These are phyloP conservation scores for Clavispora santaluciae DNA, from an alignment of 805 yeast genomes.

Conservation along the genomic window DNA sequence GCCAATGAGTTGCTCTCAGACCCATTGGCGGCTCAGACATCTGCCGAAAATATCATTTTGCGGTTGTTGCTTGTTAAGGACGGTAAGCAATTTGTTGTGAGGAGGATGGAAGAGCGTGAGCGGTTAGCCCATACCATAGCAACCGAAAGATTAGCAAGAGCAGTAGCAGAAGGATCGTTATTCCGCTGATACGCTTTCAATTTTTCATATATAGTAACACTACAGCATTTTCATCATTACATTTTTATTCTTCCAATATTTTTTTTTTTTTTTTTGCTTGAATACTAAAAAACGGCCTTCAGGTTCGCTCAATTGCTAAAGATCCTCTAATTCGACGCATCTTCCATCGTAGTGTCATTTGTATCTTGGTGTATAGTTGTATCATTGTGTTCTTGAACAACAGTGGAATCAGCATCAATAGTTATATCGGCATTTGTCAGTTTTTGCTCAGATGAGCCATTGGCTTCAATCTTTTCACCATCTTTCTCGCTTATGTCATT, in stretches of 20 bases:
- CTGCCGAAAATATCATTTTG: constrained; percentile 64
- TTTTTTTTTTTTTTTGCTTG: neutral
- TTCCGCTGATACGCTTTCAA: neutral
- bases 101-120: constrained; percentile 59
- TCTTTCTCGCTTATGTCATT: no score
- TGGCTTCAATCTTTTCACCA: constrained; percentile 7
- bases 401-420: constrained; percentile 47
- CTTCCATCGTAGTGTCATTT: constrained; percentile 46
- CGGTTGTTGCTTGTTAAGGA: constrained; percentile 67
- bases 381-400: constrained; percentile 43
- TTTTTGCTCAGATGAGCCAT: constrained; percentile 1
- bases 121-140: constrained; percentile 50
- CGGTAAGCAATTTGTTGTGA: constrained; percentile 53
- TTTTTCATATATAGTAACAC: neutral
- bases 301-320: neutral
- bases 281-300: neutral
- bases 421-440: constrained; percentile 16
- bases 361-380: constrained; percentile 45
- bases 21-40: constrained; percentile 34
- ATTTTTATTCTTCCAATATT: neutral
- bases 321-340: constrained; percentile 23
- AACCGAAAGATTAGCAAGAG: constrained; percentile 47
- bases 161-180: constrained; percentile 40
- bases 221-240: neutral
- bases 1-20: constrained; percentile 21